These are phyloP conservation scores for Lasiosphaeriaceae sp. DNA, from an alignment of 495 filamentous ascomycete species.

Conservation along the genomic window DNA sequence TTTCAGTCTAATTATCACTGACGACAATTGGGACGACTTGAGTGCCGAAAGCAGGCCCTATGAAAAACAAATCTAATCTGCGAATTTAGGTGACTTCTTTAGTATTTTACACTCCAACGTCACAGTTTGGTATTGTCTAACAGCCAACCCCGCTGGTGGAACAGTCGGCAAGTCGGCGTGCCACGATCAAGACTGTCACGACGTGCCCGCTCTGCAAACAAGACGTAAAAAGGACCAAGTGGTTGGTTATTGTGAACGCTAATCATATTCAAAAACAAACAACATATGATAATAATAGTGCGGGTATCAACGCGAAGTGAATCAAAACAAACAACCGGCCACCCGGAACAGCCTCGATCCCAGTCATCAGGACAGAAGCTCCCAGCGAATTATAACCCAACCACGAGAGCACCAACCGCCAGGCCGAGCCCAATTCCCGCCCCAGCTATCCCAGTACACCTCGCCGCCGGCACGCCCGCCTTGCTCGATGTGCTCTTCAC, in stretches of 20 bases:
- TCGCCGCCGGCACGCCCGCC: slow-evolving; percentile 3
- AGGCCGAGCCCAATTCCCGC: slow-evolving; percentile 7
- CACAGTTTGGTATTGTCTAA: too few relatives aligned
- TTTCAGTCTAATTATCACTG: too few relatives aligned
- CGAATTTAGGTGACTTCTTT: too few relatives aligned
- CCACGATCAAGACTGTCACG: too few relatives aligned
- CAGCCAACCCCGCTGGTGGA: too few relatives aligned
- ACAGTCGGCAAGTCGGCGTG: too few relatives aligned
- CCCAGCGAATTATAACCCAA: neutral
- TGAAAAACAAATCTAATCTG: too few relatives aligned
- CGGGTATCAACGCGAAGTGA: neutral
- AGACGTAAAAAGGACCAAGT: neutral
- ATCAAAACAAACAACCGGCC: neutral
- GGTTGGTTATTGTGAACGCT: neutral
- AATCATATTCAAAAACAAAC: neutral
- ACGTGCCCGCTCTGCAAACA: too few relatives aligned
- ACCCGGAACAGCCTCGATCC: neutral
- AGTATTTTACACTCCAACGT: too few relatives aligned
- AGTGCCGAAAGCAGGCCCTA: too few relatives aligned
- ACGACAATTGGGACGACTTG: too few relatives aligned
- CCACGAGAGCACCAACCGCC: slow-evolving; percentile 11
- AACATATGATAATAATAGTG: neutral
- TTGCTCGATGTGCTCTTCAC: slow-evolving; percentile 2
- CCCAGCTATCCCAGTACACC: slow-evolving; percentile 18
- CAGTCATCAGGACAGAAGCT: neutral